Evolutionary conservation across 805 yeast genomes (phyloP), one percentile per base, ranked within the genome.

Genomic region (Ogataea henricii): DNA sequence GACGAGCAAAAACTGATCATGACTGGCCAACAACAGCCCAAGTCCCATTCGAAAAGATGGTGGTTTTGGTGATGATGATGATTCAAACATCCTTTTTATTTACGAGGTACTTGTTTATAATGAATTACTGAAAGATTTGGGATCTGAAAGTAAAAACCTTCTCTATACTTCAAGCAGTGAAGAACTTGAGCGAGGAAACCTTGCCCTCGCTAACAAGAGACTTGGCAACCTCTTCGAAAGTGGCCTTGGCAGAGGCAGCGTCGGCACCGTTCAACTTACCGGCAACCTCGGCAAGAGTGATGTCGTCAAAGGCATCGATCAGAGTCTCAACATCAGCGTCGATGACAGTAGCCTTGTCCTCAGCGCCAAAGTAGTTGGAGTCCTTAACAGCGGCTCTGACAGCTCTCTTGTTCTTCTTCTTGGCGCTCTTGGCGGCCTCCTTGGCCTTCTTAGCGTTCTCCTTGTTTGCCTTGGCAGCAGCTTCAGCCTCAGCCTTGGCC

Each of bases 341-440:
- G 58, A 87, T 84, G 50, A 73, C 70, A 50, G 81, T 75, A 41
- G 92, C 78, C 52, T 81, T 80, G 52, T 71, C 80, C 49, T 83
- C 86, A 61, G 85, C 89, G 58, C 94, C 94, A 59, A 89, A 90
- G 80, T 89, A 89, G 49, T 77, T 87, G 59, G 77, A 82, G 37
- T 88, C 97, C 77, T 91, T 89, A 57, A 82, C 89, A 49, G 90
- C 76, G 60, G 72, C 71, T 81, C 98, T 89, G 56, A 94, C 54
- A 45, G 64, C 52, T 57, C 71, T 62, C 69, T 67, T 67, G 48
- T 64, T 65, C 87, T 94, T 94, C 96, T 94, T 94, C 79, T 89
- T 91, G 45, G 97, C 97, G 59, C 87, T 89, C 79, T 94, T 96
- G 68, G 96, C 96, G 59, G 92, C 86, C 78, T 92, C 96, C 80